Evolutionary conservation across 768 basidiomycete species (phyloP), one percentile per base, ranked within the genome.

Genomic region (Royoungia palumana): DNA sequence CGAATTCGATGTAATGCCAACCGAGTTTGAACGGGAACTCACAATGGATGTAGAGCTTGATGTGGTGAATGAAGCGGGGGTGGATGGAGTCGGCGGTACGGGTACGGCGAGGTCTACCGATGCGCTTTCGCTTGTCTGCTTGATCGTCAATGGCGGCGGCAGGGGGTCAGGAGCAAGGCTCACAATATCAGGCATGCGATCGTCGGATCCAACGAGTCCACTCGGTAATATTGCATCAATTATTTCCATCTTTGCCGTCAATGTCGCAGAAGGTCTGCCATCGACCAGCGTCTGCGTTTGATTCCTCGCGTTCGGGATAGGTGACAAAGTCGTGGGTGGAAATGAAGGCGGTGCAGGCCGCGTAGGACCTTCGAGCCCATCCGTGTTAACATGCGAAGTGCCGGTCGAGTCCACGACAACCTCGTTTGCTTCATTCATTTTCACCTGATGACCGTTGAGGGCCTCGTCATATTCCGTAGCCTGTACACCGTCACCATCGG

Each of bases 111-210:
- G 30, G 25, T 59, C 55, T 14, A 38, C 41, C 25, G 41, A 25
- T n/a, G 37, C 44, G 27, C 8, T 45, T 41, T 62, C 60, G 36
- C 44, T 61, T 9, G 50, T 39, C 56, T 56, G 56, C 44, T 53
- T 55, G 49, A 35, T 57, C 41, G 47, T 55, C 55, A 65, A 67
- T 63, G 65, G 64, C 35, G 64, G 63, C 5, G 63, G 67, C 45
- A 60, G 64, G 38, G 65, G 66, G 9, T 66, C 62, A 60, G 66
- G 59, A 40, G 64, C 65, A 37, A 55, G 51, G 59, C 54, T 59
- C 58, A 58, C 59, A 55, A 49, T 53, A 49, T 58, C 54, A 43
- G 58, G 56, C 42, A 22, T 35, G 46, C 41, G 43, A 24, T 57
- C 62, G 45, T 68, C 54, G 4, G 41, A 27, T 12, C 44, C 49